Percentiles rank a stretch among this genome's conserved stretches.
Evolutionary conservation across 139 green algal species (phyloP).

Genomic region (Volvox africanus): DNA sequence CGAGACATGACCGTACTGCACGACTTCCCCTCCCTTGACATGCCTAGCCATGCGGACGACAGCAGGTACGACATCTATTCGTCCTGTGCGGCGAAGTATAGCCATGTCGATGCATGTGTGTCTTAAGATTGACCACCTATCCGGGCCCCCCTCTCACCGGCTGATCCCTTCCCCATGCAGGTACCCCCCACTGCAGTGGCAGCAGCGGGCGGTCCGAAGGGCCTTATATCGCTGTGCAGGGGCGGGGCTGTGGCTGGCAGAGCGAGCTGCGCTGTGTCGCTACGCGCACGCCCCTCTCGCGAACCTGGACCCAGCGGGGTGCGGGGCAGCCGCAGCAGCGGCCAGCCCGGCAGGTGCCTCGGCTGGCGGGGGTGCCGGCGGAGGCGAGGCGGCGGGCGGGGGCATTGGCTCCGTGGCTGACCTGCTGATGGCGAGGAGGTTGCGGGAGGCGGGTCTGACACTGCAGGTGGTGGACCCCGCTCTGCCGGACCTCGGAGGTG

Average conservation of each 20-base stretch:
- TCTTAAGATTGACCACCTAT: no score
- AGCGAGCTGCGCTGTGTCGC: conserved; percentile 73
- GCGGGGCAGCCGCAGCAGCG: background rate
- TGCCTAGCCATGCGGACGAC: conserved; percentile 66
- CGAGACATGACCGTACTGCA: conserved; percentile 73
- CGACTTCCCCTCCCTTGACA: conserved; percentile 76
- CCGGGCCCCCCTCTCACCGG: no score
- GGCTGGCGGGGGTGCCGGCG: background rate
- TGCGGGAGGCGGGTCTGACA: conserved; percentile 81
- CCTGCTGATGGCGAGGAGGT: conserved; percentile 79
- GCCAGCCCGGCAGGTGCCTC: background rate
- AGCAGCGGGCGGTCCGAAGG: conserved; percentile 73
- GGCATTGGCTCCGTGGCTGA: conserved; percentile 72
- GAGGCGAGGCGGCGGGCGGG: background rate
- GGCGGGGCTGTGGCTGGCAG: conserved; percentile 76
- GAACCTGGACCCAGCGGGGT: conserved; percentile 74
- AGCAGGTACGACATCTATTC: conserved; percentile 38
- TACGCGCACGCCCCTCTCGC: conserved; percentile 90
- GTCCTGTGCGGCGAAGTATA: background rate
- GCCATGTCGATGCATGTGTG: background rate
- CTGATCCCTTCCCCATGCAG: conserved; percentile 16
- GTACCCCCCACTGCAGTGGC: conserved; percentile 88
- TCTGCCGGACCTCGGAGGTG: conserved; percentile 71
- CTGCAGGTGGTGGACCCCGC: conserved; percentile 82
- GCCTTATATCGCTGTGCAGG: conserved; percentile 68